Conservation (phyloP, 1,284 basidiomycete genomes). For the Volvariella surrecta region DNA sequence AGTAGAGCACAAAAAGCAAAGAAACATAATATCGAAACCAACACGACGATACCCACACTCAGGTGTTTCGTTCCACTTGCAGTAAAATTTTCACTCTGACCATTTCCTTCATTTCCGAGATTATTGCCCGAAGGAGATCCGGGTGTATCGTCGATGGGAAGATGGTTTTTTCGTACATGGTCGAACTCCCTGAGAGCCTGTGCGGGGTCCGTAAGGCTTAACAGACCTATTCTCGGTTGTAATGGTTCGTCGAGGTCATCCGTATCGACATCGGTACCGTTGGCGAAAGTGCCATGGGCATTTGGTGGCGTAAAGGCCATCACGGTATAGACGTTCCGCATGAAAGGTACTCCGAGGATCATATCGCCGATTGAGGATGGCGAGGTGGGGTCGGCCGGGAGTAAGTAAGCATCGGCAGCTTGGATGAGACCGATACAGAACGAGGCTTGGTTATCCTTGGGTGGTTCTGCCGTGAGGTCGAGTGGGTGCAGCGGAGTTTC, state of each 20-base stretch:
- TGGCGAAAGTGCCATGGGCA: slow-evolving; percentile 11
- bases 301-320: slow-evolving; percentile 45
- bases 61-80: slow-evolving; percentile 24
- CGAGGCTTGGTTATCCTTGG: slow-evolving; percentile 28
- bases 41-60: slow-evolving; percentile 49
- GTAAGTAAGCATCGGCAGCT: slow-evolving; percentile 32
- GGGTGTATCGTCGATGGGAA: slow-evolving; percentile 29
- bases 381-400: slow-evolving; percentile 26
- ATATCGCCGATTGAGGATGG: slow-evolving; percentile 43
- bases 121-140: slow-evolving; percentile 8
- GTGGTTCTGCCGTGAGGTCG: slow-evolving; percentile 44
- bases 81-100: not conserved
- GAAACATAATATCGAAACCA: slow-evolving; percentile 49
- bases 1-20: slow-evolving; percentile 43
- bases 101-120: slow-evolving; percentile 3
- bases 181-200: slow-evolving; percentile 56
- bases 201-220: slow-evolving; percentile 49
- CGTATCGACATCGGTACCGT: slow-evolving; percentile 1
- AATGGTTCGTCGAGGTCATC: slow-evolving; percentile 14
- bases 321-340: slow-evolving; percentile 66
- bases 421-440: slow-evolving; percentile 64
- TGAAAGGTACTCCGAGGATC: slow-evolving; percentile 66
- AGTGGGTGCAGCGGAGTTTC: slow-evolving; percentile 62
- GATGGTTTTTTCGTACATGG: slow-evolving; percentile 52
- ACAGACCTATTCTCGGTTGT: slow-evolving; percentile 44